Evolutionary conservation across 176 grass and related monocot genomes (phyloP).

Genomic region (Poa annua): DNA sequence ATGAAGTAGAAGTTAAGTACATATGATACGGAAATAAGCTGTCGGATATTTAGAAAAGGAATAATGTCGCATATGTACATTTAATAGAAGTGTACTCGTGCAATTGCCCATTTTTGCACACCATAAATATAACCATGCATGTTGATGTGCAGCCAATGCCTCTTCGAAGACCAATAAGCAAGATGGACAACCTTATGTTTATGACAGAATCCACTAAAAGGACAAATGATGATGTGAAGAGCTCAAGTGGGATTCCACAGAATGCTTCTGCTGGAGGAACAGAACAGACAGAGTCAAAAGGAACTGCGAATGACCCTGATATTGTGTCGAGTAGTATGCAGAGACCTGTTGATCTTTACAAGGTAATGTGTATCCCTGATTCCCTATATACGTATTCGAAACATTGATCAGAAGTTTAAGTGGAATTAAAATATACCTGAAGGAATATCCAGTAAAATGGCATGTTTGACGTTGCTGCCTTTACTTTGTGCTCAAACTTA

Average conservation of each 20-base stretch:
- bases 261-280: slow-evolving; percentile 48
- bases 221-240: slow-evolving; percentile 54
- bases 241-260: slow-evolving; percentile 42
- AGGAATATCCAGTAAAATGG: slow-evolving; percentile 11
- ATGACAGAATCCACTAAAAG: slow-evolving; percentile 71
- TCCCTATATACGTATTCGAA: slow-evolving; percentile 17
- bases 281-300: slow-evolving; percentile 47
- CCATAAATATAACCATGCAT: slow-evolving; percentile 31
- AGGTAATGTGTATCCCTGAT: slow-evolving; percentile 49
- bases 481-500: neutral
- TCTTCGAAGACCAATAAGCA: slow-evolving; percentile 79
- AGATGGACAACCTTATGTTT: slow-evolving; percentile 84
- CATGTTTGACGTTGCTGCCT: neutral
- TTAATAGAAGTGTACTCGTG: neutral
- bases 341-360: slow-evolving; percentile 95
- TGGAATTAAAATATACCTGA: neutral
- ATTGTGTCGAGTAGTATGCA: slow-evolving; percentile 56
- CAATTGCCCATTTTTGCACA: slow-evolving; percentile 6
- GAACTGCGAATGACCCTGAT: slow-evolving; percentile 44
- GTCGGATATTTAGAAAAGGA: slow-evolving; percentile 5
- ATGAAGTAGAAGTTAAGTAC: slow-evolving; percentile 6
- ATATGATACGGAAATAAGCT: slow-evolving; percentile 12
- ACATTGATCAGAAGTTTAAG: neutral
- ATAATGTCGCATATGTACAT: neutral
- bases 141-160: slow-evolving; percentile 68